Evolutionary conservation across 179 eudicot genomes (phyloP), one percentile per base, ranked within the genome.

Genomic region (Nepenthes alata): DNA sequence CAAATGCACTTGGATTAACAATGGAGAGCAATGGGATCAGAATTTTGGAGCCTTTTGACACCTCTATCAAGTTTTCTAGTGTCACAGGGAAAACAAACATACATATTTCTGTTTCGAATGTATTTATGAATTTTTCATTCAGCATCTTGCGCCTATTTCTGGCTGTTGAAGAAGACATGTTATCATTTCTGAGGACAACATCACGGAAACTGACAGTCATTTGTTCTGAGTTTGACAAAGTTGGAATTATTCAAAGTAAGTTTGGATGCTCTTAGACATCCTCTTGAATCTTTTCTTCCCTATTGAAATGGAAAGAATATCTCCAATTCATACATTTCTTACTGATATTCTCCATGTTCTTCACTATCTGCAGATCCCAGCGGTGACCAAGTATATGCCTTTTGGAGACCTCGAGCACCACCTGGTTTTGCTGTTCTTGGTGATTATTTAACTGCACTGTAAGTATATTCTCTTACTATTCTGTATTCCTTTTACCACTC

Each of bases 381-480:
- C 11, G 74, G 57, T 68, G 95, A 78, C 57, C 91, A 90, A 69
- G 76, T 81, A 47, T 87, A 70, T 75, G 81, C 85, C 59, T 90
- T 94, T 68, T 94, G 99, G 99, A 87, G 99, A 78, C 89, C 99
- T 61, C 97, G 80, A 66, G 97, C 96, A 45, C 97, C 97, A 38
- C 95, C 97, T 74, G 97, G 99, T 60, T 94, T 85, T 85, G 97
- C 85, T 70, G 85, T 85, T 55, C 91, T 94, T 57, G 99, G 97
- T 15, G 99, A 94, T 83, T 94, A 90, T 69, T 56, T 94, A 69
- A 94, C 97, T 62, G 96, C 99, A 59, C 52, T 78, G 99, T 90
- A 48, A 78, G 97, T 81, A 14, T 49, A 38, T n/a, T 67, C 35
- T 39, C 58, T 36, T 4, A 8, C 37, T 54, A 5, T n/a, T 48